Base-by-base conservation (phyloP, 345 rosid genomes). In the Eucalyptus curtisii region DNA sequence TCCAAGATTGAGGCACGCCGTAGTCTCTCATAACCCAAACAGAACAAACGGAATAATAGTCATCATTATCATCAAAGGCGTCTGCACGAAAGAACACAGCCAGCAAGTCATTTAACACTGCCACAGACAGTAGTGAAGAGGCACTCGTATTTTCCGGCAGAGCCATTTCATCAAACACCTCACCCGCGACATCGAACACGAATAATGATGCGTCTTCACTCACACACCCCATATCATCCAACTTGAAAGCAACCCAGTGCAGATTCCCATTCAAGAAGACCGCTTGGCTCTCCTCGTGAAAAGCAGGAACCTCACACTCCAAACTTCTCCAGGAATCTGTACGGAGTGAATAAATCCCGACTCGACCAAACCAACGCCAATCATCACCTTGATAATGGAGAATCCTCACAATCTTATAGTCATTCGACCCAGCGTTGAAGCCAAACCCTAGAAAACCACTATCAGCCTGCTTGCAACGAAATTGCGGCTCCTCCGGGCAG, bases 171-270 rank as follows among this genome's bases (percentile, higher is more conserved):
- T 22, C 30, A 55, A 55, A 55, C 61, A 59, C 31, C 66, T 59
- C 66, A 59, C 31, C 3, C 4, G 1, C 1, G 0, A 59, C 31
- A 27, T 12, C 2, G 15, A 59, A 59, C 31, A 59, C 7, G 3
- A 59, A 25, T 59, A 59, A 10, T 59, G 66, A 59, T 11, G 7
- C 31, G 3, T 59, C n/a, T 6, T 27, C n/a, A 12, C 8, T 12
- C 8, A 25, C 31, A 55, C 61, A 25, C 15, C 31, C 68, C 68
- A 55, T 24, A 61, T 27, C 16, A 61, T 61, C 61, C 61, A 55
- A 24, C 68, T 27, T 61, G 68, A 12, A 27, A 27, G 31, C 66
- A 25, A 59, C 61, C 61, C 61, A 55, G 61, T 55, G 61, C 61
- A 55, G 61, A 55, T 55, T 55, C 30, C 61, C 61, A 55, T 55